Conservation (phyloP, 129 eudicot genomes). For the Flaveria brownii region DNA sequence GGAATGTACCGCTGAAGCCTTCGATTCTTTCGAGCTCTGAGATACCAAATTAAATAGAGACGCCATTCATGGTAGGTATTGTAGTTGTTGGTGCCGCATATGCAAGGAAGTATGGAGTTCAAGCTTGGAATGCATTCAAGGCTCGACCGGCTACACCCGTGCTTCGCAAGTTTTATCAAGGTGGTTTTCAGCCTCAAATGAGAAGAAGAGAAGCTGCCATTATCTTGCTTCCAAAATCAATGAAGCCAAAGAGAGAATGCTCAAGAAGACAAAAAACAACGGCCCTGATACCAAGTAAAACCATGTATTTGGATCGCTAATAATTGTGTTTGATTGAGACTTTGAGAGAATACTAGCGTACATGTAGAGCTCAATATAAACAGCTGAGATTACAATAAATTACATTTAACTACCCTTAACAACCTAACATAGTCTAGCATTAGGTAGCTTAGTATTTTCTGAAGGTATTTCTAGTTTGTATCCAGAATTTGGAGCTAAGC, state of each 20-base stretch:
- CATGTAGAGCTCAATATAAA: too few relatives aligned
- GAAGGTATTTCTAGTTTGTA: too few relatives aligned
- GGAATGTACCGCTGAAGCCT: background rate
- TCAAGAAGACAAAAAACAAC: slow-evolving; percentile 45
- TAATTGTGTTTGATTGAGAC: too few relatives aligned
- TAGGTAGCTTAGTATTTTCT: too few relatives aligned
- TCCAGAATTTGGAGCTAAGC: too few relatives aligned
- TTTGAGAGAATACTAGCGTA: too few relatives aligned
- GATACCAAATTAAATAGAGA: background rate
- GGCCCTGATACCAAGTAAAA: slow-evolving; percentile 24
- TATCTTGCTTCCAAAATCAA: slow-evolving; percentile 76
- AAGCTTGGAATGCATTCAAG: slow-evolving; percentile 86
- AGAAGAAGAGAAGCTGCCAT: slow-evolving; percentile 87
- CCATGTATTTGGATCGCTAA: too few relatives aligned
- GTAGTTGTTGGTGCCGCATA: slow-evolving; percentile 67
- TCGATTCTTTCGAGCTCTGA: background rate
- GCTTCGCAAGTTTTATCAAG: slow-evolving; percentile 71
- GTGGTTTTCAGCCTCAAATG: slow-evolving; percentile 82
- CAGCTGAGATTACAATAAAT: too few relatives aligned
- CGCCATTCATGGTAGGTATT: slow-evolving; percentile 70
- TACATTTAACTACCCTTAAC: too few relatives aligned
- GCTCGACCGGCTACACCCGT: slow-evolving; percentile 68
- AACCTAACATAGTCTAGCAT: too few relatives aligned
- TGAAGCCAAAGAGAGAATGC: slow-evolving; percentile 69
- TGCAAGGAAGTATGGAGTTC: slow-evolving; percentile 66